Base-by-base conservation (phyloP, 345 rosid species). In the Sonneratia alba region DNA sequence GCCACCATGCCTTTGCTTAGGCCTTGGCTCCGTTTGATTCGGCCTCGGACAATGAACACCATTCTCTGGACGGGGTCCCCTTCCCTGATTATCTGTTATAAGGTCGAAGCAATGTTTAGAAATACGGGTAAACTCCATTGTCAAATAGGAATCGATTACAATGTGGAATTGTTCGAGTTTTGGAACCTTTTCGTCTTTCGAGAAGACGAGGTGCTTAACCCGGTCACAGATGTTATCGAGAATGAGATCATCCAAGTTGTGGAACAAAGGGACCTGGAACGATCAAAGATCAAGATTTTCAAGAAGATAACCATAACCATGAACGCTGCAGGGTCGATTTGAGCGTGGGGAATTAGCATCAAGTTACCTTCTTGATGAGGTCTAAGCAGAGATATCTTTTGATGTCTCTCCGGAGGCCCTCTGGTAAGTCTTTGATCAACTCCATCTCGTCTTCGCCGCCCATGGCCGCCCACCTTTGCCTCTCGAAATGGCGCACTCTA, bases 171-270 rank as follows among this genome's bases (percentile, higher is more conserved):
- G 53, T 48, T 12, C 9, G 64, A 59, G 37, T 21, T 11, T 27
- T 53, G 19, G 12, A 7, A 93, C 98, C 97, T 91, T 93, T 83
- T 91, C 98, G 36, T 88, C 96, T 74, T 82, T 88, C 7, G 96
- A 89, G 85, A 81, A 93, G 57, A 93, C 82, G 11, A 89, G 81
- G n/a, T 92, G 91, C 79, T 69, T 87, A 42, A 85, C 88, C 3
- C 97, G 83, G 70, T 93, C 97, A 24, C 98, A 93, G 16, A 93
- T 89, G 82, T 93, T 91, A 84, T 93, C 98, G 0, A 93, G 90
- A 71, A 91, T 93, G 70, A 93, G 88, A 70, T 91, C 91, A 62
- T 88, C 92, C 83, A 93, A 74, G 69, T 83, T 83, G 66, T 87
- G 91, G 77, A 93, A 91, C 74, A 91, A 73, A 36, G 98, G 96